Evolutionary conservation across 345 rosid species (phyloP), one percentile per base, ranked within the genome.

Genomic region (Kandelia obovata): DNA sequence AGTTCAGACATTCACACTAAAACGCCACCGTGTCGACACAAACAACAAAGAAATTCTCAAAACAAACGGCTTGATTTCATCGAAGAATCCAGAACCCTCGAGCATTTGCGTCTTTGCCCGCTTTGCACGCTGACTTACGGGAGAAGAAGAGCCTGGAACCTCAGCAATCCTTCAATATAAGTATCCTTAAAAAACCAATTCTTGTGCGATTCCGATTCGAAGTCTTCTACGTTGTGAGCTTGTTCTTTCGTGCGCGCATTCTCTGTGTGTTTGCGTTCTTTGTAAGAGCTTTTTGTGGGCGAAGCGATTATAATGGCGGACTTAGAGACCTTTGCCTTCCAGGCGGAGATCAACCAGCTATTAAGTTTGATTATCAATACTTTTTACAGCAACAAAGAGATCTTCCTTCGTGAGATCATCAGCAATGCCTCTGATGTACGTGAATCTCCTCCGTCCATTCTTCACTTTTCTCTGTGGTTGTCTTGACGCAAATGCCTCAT

Each of bases 371-470:
- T 92, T 78, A 92, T 92, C 82, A 92, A 92, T 67, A 92, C 96
- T 39, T 92, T 92, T 79, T 88, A 92, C 82, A 88, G 93, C 80
- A 92, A 92, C 86, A 92, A 90, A 58, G 96, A 89, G 86, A 92
- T 92, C 55, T 88, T 88, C 80, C 87, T 86, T 51, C 90, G 92
- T n/a, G 92, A 88, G 63, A 75, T 88, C 47, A 83, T 88, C 65
- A 88, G 90, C 83, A 86, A 88, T 71, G 69, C 88, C 1, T 88
- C 92, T 55, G 88, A 88, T 55, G 92, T 88, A 76, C 35, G 92
- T 77, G 6, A 20, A 11, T 6, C 26, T 6, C 37, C 0, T 23
- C 26, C 21, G 1, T 7, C 13, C 7, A 7, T n/a, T 0, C 10
- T 39, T 6, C 1, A 3, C 30, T 1, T 23, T 20, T 37, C 16